A percentile compares a stretch with the other conserved stretches of the same genome.
These are phyloP conservation scores for Grosmannia clavigera DNA, from an alignment of 2,329 filamentous ascomycete species.

Conservation along the genomic window DNA sequence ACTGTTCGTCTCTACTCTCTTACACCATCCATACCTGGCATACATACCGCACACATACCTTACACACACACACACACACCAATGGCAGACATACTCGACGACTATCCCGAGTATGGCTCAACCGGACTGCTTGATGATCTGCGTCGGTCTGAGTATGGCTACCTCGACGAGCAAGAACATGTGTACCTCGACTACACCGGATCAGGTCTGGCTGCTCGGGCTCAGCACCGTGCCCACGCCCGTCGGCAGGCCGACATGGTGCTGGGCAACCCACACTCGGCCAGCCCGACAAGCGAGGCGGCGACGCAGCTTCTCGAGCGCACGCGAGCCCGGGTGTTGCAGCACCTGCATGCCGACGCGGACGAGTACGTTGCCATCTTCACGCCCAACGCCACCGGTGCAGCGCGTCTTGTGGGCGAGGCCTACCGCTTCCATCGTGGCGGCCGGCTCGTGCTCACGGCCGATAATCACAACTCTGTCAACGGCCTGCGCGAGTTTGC, in stretches of 20 bases:
- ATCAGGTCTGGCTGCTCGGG: conserved; percentile 21
- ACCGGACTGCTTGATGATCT: conserved; percentile 21
- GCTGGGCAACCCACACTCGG: conserved; percentile 28
- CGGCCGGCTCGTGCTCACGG: conserved; percentile 21
- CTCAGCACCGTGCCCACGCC: conserved; percentile 21
- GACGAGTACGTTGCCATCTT: conserved; percentile 28
- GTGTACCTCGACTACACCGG: conserved; percentile 30
- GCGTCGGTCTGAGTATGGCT: conserved; percentile 21
- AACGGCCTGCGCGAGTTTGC: conserved; percentile 27
- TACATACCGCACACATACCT: not conserved
- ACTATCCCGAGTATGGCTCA: conserved; percentile 22
- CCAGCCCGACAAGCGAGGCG: conserved; percentile 23
- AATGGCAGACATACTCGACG: conserved; percentile 10
- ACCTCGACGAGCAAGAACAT: conserved; percentile 25
- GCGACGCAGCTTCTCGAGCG: conserved; percentile 22
- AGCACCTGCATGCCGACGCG: conserved; percentile 21
- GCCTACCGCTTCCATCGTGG: conserved; percentile 21
- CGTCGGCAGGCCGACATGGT: conserved; percentile 17
- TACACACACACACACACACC: not conserved
- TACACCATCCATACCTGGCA: not conserved
- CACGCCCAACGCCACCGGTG: conserved; percentile 26
- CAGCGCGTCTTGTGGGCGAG: conserved; percentile 26
- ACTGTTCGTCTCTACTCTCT: not conserved
- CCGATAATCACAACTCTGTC: conserved; percentile 30
- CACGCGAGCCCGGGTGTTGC: conserved; percentile 20